phyloP scores from a whole-genome alignment of 495 filamentous ascomycete species.

The Tuber borchii region DNA sequence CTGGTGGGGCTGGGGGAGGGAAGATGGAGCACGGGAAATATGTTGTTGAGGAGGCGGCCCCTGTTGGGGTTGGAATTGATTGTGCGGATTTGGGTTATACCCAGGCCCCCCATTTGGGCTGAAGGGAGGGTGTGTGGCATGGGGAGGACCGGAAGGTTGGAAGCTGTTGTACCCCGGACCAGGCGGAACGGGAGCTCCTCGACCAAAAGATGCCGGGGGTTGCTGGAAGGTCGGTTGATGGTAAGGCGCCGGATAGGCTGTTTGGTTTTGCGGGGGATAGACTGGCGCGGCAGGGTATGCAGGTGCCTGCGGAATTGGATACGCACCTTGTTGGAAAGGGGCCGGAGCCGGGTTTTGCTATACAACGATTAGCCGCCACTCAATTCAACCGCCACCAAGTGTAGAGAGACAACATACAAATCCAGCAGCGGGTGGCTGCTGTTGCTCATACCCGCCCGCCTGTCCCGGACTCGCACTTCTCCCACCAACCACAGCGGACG shows the following conservation, averaged over 20 bases:
- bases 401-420: conserved; percentile 9
- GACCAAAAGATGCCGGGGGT: conserved; percentile 33
- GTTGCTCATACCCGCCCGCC: conserved; percentile 26
- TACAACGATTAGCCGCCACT: conserved; percentile 10
- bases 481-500: background rate
- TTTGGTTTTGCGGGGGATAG: conserved; percentile 25
- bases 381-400: background rate
- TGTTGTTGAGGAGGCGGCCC: conserved; percentile 32
- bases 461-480: conserved; percentile 39
- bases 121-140: conserved; percentile 17
- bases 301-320: conserved; percentile 33
- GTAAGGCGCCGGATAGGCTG: conserved; percentile 21
- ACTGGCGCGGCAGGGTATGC: conserved; percentile 22
- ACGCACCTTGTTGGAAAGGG: conserved; percentile 34
- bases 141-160: conserved; percentile 17
- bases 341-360: conserved; percentile 34
- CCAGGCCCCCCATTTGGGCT: conserved; percentile 19
- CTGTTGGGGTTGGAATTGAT: conserved; percentile 28
- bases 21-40: conserved; percentile 9
- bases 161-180: conserved; percentile 27
- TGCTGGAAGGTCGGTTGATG: conserved; percentile 29
- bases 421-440: conserved; percentile 37
- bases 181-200: conserved; percentile 23
- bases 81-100: conserved; percentile 29
- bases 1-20: conserved; percentile 41